These are phyloP conservation scores for Cyclotella sp. DNA, from an alignment of 108 stramenopile species.

Conservation along the genomic window DNA sequence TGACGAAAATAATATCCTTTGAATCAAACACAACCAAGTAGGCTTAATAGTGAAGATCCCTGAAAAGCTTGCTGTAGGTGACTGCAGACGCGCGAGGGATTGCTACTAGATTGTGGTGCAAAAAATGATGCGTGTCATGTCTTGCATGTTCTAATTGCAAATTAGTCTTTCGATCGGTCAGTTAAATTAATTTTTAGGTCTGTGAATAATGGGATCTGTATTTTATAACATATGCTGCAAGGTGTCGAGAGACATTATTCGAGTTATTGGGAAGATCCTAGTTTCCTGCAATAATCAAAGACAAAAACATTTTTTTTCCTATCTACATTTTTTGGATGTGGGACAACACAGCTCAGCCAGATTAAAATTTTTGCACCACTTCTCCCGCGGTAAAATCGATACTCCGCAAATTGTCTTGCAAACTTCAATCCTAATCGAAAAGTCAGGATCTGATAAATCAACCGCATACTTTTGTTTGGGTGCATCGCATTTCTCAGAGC, in stretches of 20 bases:
- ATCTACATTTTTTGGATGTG: neutral
- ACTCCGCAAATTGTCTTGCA: slow-evolving; percentile 73
- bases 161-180: neutral
- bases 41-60: too few species aligned
- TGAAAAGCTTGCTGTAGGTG: neutral
- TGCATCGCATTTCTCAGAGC: slow-evolving; percentile 25
- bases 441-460: slow-evolving; percentile 67
- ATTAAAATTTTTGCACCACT: slow-evolving; percentile 57
- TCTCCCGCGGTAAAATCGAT: slow-evolving; percentile 57
- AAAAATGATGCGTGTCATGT: slow-evolving; percentile 15
- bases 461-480: slow-evolving; percentile 50
- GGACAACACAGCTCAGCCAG: slow-evolving; percentile 38
- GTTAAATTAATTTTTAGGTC: neutral
- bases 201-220: neutral
- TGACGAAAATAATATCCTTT: too few species aligned
- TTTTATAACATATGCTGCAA: too few species aligned
- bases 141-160: slow-evolving; percentile 9
- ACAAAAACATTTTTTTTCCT: neutral
- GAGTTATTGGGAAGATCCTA: too few species aligned
- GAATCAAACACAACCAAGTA: too few species aligned
- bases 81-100: neutral
- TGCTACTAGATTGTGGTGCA: neutral
- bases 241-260: too few species aligned
- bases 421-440: slow-evolving; percentile 74
- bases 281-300: too few species aligned